These are phyloP conservation scores for Phytophthora pluvialis DNA, from an alignment of 352 stramenopile genomes.

Conservation along the genomic window DNA sequence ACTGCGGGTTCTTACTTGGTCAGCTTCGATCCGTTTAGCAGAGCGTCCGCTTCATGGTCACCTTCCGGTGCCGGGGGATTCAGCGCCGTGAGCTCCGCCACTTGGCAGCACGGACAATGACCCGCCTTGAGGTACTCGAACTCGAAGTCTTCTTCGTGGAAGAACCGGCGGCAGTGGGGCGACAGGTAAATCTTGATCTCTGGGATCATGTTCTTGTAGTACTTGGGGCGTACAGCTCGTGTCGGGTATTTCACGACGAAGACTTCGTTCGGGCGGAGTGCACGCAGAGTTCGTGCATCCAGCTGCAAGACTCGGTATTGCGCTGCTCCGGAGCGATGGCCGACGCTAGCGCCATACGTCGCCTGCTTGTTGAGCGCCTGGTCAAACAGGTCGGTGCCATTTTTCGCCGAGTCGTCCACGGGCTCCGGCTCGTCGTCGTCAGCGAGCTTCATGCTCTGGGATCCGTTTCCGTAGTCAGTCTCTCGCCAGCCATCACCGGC, in stretches of 20 bases:
- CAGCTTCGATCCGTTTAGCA: conserved; percentile 26
- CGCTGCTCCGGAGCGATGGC: conserved; percentile 53
- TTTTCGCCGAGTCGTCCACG: conserved; percentile 36
- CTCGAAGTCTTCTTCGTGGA: conserved; percentile 97
- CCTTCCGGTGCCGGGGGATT: conserved; percentile 28
- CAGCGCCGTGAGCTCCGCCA: conserved; percentile 54
- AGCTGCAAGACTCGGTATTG: conserved; percentile 83
- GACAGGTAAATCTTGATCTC: conserved; percentile 92
- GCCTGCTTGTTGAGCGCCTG: conserved; percentile 87
- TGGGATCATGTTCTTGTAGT: conserved; percentile 94
- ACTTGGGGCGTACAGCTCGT: conserved; percentile 78
- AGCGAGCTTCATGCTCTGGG: conserved; percentile 81
- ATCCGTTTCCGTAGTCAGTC: conserved; percentile 63
- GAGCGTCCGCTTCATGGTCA: conserved; percentile 12
- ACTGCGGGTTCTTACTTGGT: conserved; percentile 33
- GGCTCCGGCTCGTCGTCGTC: conserved; percentile 55
- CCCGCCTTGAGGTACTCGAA: conserved; percentile 91
- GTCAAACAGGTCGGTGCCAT: conserved; percentile 75
- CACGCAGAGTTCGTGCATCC: conserved; percentile 73
- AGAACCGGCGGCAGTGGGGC: conserved; percentile 92
- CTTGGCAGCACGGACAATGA: conserved; percentile 90
- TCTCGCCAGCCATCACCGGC: conserved; percentile 55
- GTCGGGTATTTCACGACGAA: conserved; percentile 88
- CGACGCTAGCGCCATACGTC: conserved; percentile 48
- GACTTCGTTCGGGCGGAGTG: conserved; percentile 81